Conservation (phyloP, 176 grass and related monocot genomes). For the Luzula sylvatica region DNA sequence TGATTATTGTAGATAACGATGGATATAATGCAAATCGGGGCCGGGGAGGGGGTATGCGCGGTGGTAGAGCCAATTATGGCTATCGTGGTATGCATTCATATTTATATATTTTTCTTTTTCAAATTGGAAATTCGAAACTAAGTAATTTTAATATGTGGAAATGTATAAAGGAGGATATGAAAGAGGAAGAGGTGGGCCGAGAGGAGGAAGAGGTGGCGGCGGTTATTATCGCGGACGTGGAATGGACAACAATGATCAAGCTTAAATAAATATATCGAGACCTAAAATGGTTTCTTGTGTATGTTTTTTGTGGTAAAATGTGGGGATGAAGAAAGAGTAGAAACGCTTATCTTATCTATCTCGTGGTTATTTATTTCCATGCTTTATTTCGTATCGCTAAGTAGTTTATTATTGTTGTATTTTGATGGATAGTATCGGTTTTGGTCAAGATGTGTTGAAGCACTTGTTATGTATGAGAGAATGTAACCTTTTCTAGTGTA, state of each 20-base stretch:
- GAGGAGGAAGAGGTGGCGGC: conserved; percentile 19
- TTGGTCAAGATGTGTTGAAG: no score
- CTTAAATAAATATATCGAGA: conserved; percentile 6
- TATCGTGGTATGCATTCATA: conserved; percentile 7
- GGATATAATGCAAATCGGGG: conserved; percentile 18
- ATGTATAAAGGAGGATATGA: conserved; percentile 13
- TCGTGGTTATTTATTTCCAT: neutral
- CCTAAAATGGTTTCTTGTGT: neutral
- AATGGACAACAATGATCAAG: neutral
- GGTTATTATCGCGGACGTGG: conserved; percentile 16
- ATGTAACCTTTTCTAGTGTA: no score
- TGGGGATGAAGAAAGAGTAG: conserved; percentile 1
- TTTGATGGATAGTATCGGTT: neutral
- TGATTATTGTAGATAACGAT: conserved; percentile 15
- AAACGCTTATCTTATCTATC: no score
- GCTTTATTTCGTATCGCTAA: neutral
- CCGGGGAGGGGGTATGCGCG: conserved; percentile 7
- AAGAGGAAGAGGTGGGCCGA: conserved; percentile 19
- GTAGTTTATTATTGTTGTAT: conserved; percentile 2
- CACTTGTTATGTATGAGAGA: neutral
- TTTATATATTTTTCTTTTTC: neutral
- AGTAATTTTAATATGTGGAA: no score
- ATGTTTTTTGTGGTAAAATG: conserved; percentile 5
- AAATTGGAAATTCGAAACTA: no score
- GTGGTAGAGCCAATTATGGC: conserved; percentile 12